phyloP scores from a whole-genome alignment of 768 basidiomycete genomes.

The Pulveroboletus frians region DNA sequence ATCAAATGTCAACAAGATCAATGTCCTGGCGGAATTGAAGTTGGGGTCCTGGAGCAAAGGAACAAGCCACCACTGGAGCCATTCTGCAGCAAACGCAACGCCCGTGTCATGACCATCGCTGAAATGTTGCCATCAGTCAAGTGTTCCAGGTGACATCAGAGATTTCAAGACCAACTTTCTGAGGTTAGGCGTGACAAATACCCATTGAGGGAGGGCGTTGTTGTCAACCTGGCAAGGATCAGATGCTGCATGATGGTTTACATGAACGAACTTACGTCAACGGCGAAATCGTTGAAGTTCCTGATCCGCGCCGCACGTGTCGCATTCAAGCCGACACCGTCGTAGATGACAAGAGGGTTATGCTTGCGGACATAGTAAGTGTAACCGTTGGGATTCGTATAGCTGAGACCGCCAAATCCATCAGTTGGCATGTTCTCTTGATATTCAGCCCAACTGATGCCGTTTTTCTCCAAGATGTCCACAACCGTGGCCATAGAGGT shows the following conservation, averaged over 20 bases:
- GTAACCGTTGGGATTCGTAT: slow-evolving; percentile 21
- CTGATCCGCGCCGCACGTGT: slow-evolving; percentile 42
- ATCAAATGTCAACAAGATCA: slow-evolving; percentile 61
- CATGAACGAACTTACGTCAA: slow-evolving; percentile 35
- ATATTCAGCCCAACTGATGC: slow-evolving; percentile 57
- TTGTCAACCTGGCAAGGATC: slow-evolving; percentile 25
- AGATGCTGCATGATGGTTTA: background rate
- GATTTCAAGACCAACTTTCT: slow-evolving; percentile 12
- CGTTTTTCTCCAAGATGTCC: slow-evolving; percentile 54
- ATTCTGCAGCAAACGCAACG: slow-evolving; percentile 41
- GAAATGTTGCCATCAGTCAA: background rate
- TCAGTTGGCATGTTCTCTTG: slow-evolving; percentile 54
- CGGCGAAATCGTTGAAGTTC: slow-evolving; percentile 60
- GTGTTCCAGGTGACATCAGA: too few species aligned
- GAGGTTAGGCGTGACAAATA: slow-evolving; percentile 60
- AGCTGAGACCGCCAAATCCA: slow-evolving; percentile 40
- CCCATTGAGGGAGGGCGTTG: slow-evolving; percentile 51
- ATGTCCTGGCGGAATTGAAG: slow-evolving; percentile 51
- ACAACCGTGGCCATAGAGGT: slow-evolving; percentile 51
- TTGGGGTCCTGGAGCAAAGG: slow-evolving; percentile 45
- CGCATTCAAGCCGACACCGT: slow-evolving; percentile 42
- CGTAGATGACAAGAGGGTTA: slow-evolving; percentile 47
- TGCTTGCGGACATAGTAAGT: slow-evolving; percentile 53
- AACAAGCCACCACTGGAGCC: slow-evolving; percentile 46
- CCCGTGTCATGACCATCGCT: slow-evolving; percentile 61